These are phyloP conservation scores for Silene uniflora DNA, from an alignment of 148 eudicot species.

Conservation along the genomic window DNA sequence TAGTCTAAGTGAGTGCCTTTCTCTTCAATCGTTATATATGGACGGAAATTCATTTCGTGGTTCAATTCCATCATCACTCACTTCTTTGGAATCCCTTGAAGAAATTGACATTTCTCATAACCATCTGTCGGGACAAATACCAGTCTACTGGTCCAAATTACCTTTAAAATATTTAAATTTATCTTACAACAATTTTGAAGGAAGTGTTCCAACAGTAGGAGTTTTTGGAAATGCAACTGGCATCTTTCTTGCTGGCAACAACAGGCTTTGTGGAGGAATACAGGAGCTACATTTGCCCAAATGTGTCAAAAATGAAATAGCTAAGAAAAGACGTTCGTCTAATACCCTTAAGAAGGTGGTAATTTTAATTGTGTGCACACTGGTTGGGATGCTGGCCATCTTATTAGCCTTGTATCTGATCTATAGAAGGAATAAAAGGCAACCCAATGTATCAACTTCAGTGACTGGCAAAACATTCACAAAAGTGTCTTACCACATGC, in stretches of 20 bases:
- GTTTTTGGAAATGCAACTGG: slow-evolving; percentile 3
- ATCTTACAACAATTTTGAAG: slow-evolving; percentile 9
- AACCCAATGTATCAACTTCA: background rate
- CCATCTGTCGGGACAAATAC: slow-evolving; percentile 34
- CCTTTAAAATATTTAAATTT: slow-evolving; percentile 19
- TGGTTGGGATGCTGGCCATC: background rate
- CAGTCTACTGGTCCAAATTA: slow-evolving; percentile 21
- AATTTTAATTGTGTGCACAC: background rate
- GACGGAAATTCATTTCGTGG: slow-evolving; percentile 29
- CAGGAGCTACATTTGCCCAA: slow-evolving; percentile 27
- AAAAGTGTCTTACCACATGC: slow-evolving; percentile 22
- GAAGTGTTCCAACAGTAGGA: slow-evolving; percentile 9
- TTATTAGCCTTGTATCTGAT: background rate
- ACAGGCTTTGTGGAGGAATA: slow-evolving; percentile 35
- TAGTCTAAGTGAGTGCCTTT: slow-evolving; percentile 22
- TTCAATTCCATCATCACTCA: slow-evolving; percentile 24
- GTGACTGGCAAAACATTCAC: slow-evolving; percentile 9
- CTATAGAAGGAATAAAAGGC: background rate
- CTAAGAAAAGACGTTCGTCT: background rate
- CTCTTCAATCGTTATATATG: slow-evolving; percentile 19
- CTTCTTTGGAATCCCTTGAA: slow-evolving; percentile 19
- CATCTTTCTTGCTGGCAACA: slow-evolving; percentile 1
- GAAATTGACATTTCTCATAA: slow-evolving; percentile 36
- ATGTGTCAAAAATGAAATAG: slow-evolving; percentile 16
- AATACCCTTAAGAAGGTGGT: background rate